A percentile compares a stretch with the other conserved stretches of the same genome.
These are phyloP conservation scores for Collybia sp. DNA, from an alignment of 768 basidiomycete genomes.

Conservation along the genomic window DNA sequence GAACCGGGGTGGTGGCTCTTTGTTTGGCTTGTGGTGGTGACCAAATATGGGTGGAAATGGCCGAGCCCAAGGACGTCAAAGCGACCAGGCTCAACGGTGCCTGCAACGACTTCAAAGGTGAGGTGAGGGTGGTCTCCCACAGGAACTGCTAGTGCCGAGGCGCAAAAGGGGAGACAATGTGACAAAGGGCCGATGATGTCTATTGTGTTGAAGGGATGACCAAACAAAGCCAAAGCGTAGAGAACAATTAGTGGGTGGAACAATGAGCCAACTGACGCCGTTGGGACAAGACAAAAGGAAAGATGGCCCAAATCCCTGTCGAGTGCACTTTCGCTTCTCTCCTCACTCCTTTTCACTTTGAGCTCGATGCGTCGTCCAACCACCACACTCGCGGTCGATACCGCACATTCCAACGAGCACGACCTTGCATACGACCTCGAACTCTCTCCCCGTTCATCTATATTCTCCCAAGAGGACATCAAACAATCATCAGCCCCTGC, in stretches of 20 bases:
- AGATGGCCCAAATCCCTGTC: neutral
- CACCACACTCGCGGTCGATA: slow-evolving; percentile 8
- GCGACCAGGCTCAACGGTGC: too few species aligned
- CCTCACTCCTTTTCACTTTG: neutral
- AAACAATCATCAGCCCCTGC: slow-evolving; percentile 4
- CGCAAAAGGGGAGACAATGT: neutral
- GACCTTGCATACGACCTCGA: slow-evolving; percentile 11
- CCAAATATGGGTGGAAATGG: too few species aligned
- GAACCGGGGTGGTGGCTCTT: too few species aligned
- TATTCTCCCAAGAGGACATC: slow-evolving; percentile 10
- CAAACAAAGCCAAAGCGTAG: neutral
- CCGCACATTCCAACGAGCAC: slow-evolving; percentile 3
- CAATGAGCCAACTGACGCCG: neutral
- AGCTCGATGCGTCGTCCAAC: neutral
- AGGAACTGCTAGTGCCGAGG: neutral
- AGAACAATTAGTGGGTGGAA: neutral
- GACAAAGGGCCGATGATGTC: neutral
- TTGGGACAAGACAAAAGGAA: neutral
- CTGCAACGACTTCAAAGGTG: too few species aligned
- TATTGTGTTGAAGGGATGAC: neutral
- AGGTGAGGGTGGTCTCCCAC: neutral
- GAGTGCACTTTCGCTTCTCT: neutral
- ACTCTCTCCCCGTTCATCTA: slow-evolving; percentile 11
- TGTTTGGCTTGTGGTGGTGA: too few species aligned
- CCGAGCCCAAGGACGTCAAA: too few species aligned